These are phyloP conservation scores for Botryosphaeria dothidea DNA, from an alignment of 2,329 filamentous ascomycete genomes.

Conservation along the genomic window DNA sequence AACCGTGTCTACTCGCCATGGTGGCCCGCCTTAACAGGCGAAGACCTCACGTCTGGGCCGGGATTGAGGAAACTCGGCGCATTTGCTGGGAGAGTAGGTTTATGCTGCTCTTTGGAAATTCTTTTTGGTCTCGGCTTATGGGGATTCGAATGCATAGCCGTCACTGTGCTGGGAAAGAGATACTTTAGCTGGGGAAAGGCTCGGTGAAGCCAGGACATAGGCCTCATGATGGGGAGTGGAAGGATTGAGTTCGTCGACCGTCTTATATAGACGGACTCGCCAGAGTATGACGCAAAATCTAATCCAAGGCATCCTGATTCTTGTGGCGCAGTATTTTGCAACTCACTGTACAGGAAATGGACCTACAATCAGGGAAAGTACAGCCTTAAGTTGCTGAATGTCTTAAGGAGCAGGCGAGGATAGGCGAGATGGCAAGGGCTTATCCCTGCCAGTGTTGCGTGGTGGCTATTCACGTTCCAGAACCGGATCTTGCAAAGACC, in stretches of 20 bases:
- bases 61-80: conserved; percentile 25
- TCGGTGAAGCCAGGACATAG: background rate
- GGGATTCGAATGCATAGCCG: conserved; percentile 34
- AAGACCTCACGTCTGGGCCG: background rate
- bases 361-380: no score
- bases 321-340: background rate
- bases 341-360: no score
- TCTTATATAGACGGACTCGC: background rate
- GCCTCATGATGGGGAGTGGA: background rate
- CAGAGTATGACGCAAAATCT: background rate
- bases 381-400: background rate
- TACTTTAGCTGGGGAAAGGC: conserved; percentile 35
- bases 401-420: background rate
- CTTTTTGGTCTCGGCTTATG: conserved; percentile 36
- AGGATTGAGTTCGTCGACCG: background rate
- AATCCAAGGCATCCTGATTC: background rate
- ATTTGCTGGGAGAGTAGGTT: conserved; percentile 33
- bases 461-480: conserved; percentile 9
- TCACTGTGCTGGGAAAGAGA: conserved; percentile 31
- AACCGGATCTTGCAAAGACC: conserved; percentile 8
- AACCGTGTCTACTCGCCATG: background rate
- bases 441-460: background rate
- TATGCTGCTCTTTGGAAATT: conserved; percentile 35
- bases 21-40: background rate
- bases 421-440: background rate